A percentile compares a stretch with the other conserved stretches of the same genome.
Conservation (phyloP, 169 alveolate genomes). For the Plasmodium billcollinsi region DNA sequence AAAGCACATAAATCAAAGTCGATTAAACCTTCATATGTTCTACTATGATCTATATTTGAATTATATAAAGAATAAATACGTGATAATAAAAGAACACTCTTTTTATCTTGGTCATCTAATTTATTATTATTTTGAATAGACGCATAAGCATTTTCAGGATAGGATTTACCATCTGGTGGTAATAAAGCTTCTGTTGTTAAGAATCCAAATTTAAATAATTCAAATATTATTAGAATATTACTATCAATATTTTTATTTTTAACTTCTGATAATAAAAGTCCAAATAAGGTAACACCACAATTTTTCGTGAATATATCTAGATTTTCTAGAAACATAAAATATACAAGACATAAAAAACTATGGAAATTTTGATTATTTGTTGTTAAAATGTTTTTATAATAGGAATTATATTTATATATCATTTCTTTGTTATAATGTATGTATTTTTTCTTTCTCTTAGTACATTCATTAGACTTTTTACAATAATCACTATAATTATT, state of each 20-base stretch:
- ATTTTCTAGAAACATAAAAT: slow-evolving; percentile 84
- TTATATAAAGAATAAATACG: slow-evolving; percentile 79
- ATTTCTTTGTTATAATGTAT: no score
- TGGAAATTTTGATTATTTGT: slow-evolving; percentile 64
- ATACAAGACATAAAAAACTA: slow-evolving; percentile 67
- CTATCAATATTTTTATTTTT: slow-evolving; percentile 72
- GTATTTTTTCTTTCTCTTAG: no score
- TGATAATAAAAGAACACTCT: slow-evolving; percentile 78
- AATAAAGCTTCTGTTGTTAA: slow-evolving; percentile 82
- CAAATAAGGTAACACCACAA: slow-evolving; percentile 86
- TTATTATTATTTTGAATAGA: slow-evolving; percentile 29
- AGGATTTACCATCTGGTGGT: slow-evolving; percentile 78
- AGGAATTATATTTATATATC: slow-evolving; percentile 9
- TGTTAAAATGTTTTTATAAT: slow-evolving; percentile 31
- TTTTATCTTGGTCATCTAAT: slow-evolving; percentile 59
- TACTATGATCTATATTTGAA: slow-evolving; percentile 22
- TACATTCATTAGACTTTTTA: no score
- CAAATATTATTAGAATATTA: slow-evolving; percentile 79
- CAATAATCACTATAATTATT: no score
- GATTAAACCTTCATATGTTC: slow-evolving; percentile 64
- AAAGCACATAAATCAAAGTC: slow-evolving; percentile 82
- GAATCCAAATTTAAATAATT: slow-evolving; percentile 83
- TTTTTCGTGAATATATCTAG: slow-evolving; percentile 81
- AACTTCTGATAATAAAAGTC: slow-evolving; percentile 80
- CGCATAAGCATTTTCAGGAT: slow-evolving; percentile 78